Evolutionary conservation across 495 filamentous ascomycete genomes (phyloP).

Genomic region (Alectoria sarmentosa): DNA sequence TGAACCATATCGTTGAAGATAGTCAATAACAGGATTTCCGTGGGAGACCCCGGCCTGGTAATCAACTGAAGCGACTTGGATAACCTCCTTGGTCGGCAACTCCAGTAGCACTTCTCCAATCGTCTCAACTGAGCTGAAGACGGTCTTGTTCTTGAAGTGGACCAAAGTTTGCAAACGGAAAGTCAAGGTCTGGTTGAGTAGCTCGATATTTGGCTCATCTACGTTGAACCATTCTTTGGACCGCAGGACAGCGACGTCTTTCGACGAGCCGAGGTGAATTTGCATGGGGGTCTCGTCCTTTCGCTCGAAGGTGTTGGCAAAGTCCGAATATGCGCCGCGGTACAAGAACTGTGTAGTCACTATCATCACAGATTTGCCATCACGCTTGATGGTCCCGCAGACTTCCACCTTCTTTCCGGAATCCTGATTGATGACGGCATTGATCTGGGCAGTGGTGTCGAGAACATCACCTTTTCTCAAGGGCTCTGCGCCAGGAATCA

Average conservation of each 20-base stretch:
- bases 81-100: constrained; percentile 93
- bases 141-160: constrained; percentile 87
- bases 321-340: constrained; percentile 85
- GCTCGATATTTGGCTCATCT: constrained; percentile 69
- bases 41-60: constrained; percentile 86
- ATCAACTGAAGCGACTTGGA: constrained; percentile 90
- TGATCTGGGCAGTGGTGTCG: constrained; percentile 90
- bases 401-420: constrained; percentile 99
- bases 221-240: constrained; percentile 97
- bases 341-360: constrained; percentile 98
- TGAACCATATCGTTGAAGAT: constrained; percentile 83
- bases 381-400: constrained; percentile 85
- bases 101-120: constrained; percentile 89
- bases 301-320: constrained; percentile 95
- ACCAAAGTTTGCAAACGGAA: constrained; percentile 91
- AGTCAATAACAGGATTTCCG: constrained; percentile 95
- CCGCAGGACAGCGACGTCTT: constrained; percentile 86
- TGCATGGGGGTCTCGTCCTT: constrained; percentile 95
- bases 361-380: constrained; percentile 90
- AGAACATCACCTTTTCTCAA: constrained; percentile 91
- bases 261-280: constrained; percentile 73
- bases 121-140: constrained; percentile 90
- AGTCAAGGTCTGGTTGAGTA: constrained; percentile 85
- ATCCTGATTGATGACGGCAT: constrained; percentile 95
- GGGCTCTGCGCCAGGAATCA: constrained; percentile 92